phyloP scores from a whole-genome alignment of 2,329 filamentous ascomycete genomes.

The Diaporthe sp. region DNA sequence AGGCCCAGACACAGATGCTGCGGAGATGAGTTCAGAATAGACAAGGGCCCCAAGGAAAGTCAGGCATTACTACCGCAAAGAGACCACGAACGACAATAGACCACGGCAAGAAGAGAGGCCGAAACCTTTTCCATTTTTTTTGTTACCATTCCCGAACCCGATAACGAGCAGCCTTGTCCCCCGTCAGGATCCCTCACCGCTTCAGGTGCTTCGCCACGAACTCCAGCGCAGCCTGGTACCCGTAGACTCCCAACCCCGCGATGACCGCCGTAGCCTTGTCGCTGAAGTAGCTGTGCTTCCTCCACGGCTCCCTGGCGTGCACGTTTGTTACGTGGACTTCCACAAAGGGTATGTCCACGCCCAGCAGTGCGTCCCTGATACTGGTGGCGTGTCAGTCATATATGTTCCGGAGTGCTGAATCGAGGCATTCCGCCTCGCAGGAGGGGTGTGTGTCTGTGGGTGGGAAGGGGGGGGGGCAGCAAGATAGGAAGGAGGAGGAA shows the following conservation, averaged over 20 bases:
- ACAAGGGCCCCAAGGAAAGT: neutral
- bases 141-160: neutral
- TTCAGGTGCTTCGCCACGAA: slow-evolving; percentile 59
- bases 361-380: slow-evolving; percentile 78
- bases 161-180: neutral
- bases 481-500: neutral
- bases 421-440: neutral
- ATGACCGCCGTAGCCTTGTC: slow-evolving; percentile 82
- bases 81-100: neutral
- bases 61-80: neutral
- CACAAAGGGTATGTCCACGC: slow-evolving; percentile 77
- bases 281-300: slow-evolving; percentile 77
- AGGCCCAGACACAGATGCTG: neutral
- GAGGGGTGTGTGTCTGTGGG: neutral
- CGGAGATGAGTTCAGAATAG: neutral
- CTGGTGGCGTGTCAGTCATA: slow-evolving; percentile 14
- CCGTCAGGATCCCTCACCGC: slow-evolving; percentile 24
- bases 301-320: slow-evolving; percentile 75
- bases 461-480: neutral
- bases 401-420: neutral
- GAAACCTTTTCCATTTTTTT: neutral
- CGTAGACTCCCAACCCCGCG: slow-evolving; percentile 73
- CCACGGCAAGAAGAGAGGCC: neutral
- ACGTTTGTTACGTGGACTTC: slow-evolving; percentile 84
- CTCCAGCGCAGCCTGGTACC: slow-evolving; percentile 71